Base-by-base conservation (phyloP, 352 stramenopile species). In the Globisporangium uncinulatum region DNA sequence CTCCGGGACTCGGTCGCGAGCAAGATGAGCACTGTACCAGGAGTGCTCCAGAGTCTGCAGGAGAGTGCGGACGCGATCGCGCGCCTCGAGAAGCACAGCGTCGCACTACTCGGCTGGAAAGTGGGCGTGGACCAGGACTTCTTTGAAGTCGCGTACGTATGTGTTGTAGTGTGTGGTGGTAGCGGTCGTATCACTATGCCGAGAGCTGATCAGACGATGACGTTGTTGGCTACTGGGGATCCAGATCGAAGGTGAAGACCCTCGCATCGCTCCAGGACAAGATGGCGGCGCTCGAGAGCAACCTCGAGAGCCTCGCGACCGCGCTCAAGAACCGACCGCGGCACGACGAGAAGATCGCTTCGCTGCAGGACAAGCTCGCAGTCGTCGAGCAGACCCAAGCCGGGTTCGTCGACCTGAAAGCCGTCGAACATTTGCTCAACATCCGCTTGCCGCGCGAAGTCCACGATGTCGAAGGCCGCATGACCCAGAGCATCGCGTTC, bases 41-140 rank as follows among this genome's bases (percentile, higher is more conserved):
- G 53, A 6, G 54, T 80, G 9, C 51, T 79, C 20, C 67, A 73
- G 29, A 71, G 59, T 29, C 59, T 84, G 0, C 61, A 70, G 19
- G 76, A 83, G 20, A 71, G 78, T 31, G 51, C 67, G 29, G 74
- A 85, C 13, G 77, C 78, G 21, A 86, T 91, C 42, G 60, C 65
- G 43, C 75, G 83, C 47, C 69, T 93, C 13, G 83, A 93, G 54
- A 82, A 87, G 61, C 79, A 91, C 51, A 89, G 79, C 54, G 71
- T 70, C 7, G 73, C 75, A 32, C 48, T 91, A 39, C 60, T 90
- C 6, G 74, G 71, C 8, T 87, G 74, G 66, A 86, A 86, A 61
- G 75, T 80, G 2, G 69, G 66, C 44, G 67, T 86, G 17, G 81
- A 90, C 39, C 69, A 85, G 46, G 81, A 91, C 31, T 50, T 91